These are phyloP conservation scores for Saturnispora saitoi DNA, from an alignment of 805 yeast species.

Conservation along the genomic window DNA sequence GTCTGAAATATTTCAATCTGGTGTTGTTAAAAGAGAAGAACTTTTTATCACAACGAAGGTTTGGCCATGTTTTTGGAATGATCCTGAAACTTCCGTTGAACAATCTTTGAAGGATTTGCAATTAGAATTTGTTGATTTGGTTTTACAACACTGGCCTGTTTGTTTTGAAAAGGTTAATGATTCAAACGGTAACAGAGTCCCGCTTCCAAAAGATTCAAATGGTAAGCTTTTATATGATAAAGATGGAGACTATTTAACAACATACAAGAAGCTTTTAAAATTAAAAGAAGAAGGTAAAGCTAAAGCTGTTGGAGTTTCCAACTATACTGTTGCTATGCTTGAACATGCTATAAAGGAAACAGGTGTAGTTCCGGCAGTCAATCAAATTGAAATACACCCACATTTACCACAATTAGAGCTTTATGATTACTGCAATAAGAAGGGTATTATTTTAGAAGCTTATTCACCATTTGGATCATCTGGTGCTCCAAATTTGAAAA, in stretches of 20 bases:
- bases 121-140: conserved; percentile 56
- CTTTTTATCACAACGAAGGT: conserved; percentile 58
- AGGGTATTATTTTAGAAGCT: conserved; percentile 58
- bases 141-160: conserved; percentile 62
- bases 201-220: conserved; percentile 26
- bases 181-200: too few relatives aligned
- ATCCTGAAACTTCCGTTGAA: conserved; percentile 41
- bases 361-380: conserved; percentile 52
- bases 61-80: conserved; percentile 35
- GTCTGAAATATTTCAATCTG: conserved; percentile 33
- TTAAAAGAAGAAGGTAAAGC: conserved; percentile 45
- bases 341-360: conserved; percentile 43
- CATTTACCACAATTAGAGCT: conserved; percentile 58
- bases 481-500: conserved; percentile 43
- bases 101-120: conserved; percentile 42
- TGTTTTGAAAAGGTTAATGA: conserved; percentile 23
- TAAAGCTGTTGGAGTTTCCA: conserved; percentile 72
- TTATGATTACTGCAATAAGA: conserved; percentile 39
- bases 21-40: conserved; percentile 50
- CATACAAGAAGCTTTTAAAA: conserved; percentile 61
- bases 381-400: conserved; percentile 76
- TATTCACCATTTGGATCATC: conserved; percentile 71
- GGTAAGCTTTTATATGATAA: conserved; percentile 25
- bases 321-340: conserved; percentile 51
- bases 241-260: too few relatives aligned